Evolutionary conservation across 176 grass and related monocot species (phyloP).

Genomic region (Rhipidocladum racemiflorum): DNA sequence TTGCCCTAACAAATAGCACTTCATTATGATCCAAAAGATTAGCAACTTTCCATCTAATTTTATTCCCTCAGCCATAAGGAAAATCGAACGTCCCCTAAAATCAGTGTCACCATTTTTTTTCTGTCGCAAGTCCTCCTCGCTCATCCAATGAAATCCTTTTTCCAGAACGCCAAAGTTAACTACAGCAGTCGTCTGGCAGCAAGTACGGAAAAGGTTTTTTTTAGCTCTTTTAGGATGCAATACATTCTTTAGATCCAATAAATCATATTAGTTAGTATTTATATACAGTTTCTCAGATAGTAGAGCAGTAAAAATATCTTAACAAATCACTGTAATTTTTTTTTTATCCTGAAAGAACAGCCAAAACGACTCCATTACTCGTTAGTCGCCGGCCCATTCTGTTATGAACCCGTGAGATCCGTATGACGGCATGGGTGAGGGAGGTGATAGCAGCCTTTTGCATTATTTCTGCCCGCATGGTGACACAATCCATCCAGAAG

Average conservation of each 20-base stretch:
- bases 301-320: too few species aligned
- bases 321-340: too few species aligned
- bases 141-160: neutral
- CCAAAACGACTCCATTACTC: neutral
- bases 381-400: neutral
- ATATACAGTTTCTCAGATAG: too few species aligned
- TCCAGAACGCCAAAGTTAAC: neutral
- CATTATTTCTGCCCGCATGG: neutral
- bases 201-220: neutral
- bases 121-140: too few species aligned
- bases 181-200: neutral
- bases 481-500: constrained; percentile 16
- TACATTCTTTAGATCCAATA: too few species aligned
- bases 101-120: neutral
- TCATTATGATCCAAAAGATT: neutral
- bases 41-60: neutral
- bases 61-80: neutral
- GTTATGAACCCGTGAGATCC: neutral
- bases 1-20: too few species aligned
- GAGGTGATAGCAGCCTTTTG: neutral
- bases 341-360: neutral
- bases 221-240: too few species aligned
- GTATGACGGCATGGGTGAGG: neutral
- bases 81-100: neutral
- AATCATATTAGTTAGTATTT: too few species aligned